phyloP scores from a whole-genome alignment of 2,329 filamentous ascomycete species.

The Aspergillus transmontanensis region DNA sequence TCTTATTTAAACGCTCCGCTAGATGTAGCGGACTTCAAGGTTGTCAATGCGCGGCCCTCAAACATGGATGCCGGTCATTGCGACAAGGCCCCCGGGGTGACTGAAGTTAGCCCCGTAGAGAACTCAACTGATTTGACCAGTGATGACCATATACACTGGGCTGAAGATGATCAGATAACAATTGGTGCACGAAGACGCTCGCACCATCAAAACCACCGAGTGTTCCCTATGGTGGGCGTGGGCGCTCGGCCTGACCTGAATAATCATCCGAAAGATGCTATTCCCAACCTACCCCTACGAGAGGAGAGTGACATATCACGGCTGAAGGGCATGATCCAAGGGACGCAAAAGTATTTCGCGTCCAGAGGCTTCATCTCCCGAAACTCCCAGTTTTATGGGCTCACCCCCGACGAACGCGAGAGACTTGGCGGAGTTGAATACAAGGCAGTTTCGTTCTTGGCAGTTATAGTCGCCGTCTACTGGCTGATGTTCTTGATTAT shows the following conservation, averaged over 20 bases:
- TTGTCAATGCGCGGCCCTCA: not conserved
- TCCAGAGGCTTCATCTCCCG: conserved; percentile 42
- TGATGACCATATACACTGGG: conserved; percentile 27
- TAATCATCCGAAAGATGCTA: conserved; percentile 36
- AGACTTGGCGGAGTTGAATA: conserved; percentile 49
- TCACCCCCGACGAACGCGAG: conserved; percentile 47
- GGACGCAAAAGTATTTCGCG: conserved; percentile 33
- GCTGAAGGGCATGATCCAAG: conserved; percentile 28
- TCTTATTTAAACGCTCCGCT: not conserved
- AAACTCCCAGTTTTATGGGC: conserved; percentile 54
- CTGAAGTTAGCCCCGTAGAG: conserved; percentile 7
- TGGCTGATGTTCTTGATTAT: conserved; percentile 50
- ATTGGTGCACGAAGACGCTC: conserved; percentile 20
- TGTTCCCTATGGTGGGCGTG: conserved; percentile 40
- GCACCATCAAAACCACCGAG: conserved; percentile 26
- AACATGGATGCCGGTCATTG: not conserved
- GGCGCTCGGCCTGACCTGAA: conserved; percentile 37
- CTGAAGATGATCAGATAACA: conserved; percentile 35
- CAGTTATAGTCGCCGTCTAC: conserved; percentile 47
- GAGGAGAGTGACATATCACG: conserved; percentile 23
- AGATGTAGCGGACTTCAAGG: not conserved
- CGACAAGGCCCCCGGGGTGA: conserved; percentile 6
- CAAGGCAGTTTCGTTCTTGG: conserved; percentile 40
- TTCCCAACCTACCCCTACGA: conserved; percentile 21
- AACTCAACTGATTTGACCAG: not conserved